These are phyloP conservation scores for Tetracladium marchalianum DNA, from an alignment of 495 filamentous ascomycete species.

Conservation along the genomic window DNA sequence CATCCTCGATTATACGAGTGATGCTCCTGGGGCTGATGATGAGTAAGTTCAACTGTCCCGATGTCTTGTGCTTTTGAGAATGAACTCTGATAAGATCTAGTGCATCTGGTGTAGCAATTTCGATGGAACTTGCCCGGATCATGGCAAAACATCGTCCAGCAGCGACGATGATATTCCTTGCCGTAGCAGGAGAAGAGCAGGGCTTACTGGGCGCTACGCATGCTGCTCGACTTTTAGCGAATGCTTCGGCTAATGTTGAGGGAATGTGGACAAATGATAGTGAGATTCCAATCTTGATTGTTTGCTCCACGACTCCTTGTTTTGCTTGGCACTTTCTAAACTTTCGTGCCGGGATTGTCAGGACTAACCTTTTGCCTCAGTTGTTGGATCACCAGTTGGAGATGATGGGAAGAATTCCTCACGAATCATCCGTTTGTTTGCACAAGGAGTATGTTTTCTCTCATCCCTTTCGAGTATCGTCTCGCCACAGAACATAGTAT, in stretches of 20 bases:
- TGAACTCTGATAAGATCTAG: neutral
- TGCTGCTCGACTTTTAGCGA: slow-evolving; percentile 36
- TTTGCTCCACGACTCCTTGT: no score
- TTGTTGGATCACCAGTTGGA: slow-evolving; percentile 21
- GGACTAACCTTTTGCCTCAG: no score
- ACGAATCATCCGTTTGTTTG: slow-evolving; percentile 40
- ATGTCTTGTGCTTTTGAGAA: neutral
- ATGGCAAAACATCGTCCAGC: slow-evolving; percentile 30
- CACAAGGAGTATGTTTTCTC: slow-evolving; percentile 21
- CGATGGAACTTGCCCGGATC: slow-evolving; percentile 39
- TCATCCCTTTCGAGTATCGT: slow-evolving; percentile 19
- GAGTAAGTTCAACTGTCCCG: slow-evolving; percentile 29
- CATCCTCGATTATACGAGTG: slow-evolving; percentile 34
- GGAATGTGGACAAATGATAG: slow-evolving; percentile 41
- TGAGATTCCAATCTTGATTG: slow-evolving; percentile 18
- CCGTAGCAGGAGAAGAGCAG: slow-evolving; percentile 45
- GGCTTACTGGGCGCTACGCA: slow-evolving; percentile 35
- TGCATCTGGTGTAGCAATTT: slow-evolving; percentile 19
- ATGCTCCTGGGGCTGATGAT: slow-evolving; percentile 45
- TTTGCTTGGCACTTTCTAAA: slow-evolving; percentile 12
- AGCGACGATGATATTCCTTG: slow-evolving; percentile 41
- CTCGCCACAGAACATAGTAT: no score
- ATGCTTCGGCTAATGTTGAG: slow-evolving; percentile 34
- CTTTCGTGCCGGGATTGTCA: no score
- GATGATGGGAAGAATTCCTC: slow-evolving; percentile 30